Evolutionary conservation across 2,329 filamentous ascomycete species (phyloP), one percentile per base, ranked within the genome.

Genomic region (Emergomyces africanus): DNA sequence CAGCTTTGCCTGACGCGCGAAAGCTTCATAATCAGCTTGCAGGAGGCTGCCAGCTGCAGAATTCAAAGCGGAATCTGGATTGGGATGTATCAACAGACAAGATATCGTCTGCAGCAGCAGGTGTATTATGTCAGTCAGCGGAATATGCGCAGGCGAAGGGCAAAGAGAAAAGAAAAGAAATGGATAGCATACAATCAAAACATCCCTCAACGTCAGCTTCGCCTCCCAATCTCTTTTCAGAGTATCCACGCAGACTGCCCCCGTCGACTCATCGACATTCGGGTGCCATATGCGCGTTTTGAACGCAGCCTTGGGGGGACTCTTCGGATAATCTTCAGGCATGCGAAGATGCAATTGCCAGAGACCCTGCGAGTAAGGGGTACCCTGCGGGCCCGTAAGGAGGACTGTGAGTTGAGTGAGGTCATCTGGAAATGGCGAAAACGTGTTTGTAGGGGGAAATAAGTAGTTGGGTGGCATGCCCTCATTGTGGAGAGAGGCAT

Each of bases 181-280:
- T 15, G 10, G 35, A 23, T 10, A 50, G 71, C 75, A 65, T 64
- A 77, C 75, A 56, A 78, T 67, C 20, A 85, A 70, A 2, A 85
- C 81, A 71, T 85, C 81, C 53, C 80, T 72, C 55, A 86, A 67
- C 30, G 81, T 84, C 62, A 85, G 69, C 33, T 74, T 79, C 15
- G 76, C 72, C 60, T 81, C 78, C 83, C 83, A 86, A 64, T 85
- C 83, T 53, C 81, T 75, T 71, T 85, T 86, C 50, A 86, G 66
- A 1, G 83, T 85, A 71, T 85, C 83, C 2, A 86, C 81, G 61
- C 83, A 86, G 2, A 86, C 81, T 0, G 79, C 79, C 5, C 83
- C 83, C 0, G 79, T 81, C n/a, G 75, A 72, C 57, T 83, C 81
- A 62, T 85, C 83, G 55, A 86, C 80, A 65, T 86, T 86, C 0